A percentile compares a stretch with the other conserved stretches of the same genome.
Evolutionary conservation across 441 rosid species (phyloP).

Genomic region (Gossypium lobatum): DNA sequence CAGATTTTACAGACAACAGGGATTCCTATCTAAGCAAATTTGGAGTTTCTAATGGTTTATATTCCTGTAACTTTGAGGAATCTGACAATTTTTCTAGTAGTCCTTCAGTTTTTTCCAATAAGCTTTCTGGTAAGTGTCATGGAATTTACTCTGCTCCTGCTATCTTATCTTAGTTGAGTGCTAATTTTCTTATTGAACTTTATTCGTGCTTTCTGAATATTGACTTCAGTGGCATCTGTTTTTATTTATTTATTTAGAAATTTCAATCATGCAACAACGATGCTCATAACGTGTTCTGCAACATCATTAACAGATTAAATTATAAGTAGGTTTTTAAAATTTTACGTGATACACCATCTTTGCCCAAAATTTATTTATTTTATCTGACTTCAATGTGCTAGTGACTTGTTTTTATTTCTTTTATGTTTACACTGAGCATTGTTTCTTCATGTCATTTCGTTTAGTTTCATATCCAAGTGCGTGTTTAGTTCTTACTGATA

Average conservation of each 20-base stretch:
- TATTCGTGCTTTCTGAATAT: not conserved
- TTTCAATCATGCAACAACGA: not conserved
- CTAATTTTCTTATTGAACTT: not conserved
- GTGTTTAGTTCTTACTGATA: not conserved
- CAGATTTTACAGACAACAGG: constrained; percentile 40
- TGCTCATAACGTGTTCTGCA: not conserved
- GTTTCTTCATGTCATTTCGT: not conserved
- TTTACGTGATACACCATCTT: not conserved
- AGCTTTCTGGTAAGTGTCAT: constrained; percentile 49
- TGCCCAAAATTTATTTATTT: not conserved
- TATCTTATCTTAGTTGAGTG: not conserved
- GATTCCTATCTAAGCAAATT: constrained; percentile 35
- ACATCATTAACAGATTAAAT: not conserved
- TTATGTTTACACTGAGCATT: not conserved
- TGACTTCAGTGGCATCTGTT: not conserved
- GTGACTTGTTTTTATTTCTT: not conserved
- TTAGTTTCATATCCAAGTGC: not conserved
- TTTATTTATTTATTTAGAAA: not conserved
- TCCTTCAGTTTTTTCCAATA: constrained; percentile 45
- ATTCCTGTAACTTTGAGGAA: constrained; percentile 43
- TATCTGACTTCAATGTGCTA: not conserved
- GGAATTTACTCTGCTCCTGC: not conserved
- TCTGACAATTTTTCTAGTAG: constrained; percentile 32
- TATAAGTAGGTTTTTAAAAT: not conserved
- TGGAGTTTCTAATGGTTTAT: constrained; percentile 46